Percentiles rank a stretch among this genome's conserved stretches.
These are phyloP conservation scores for Capronia americana DNA, from an alignment of 2,329 filamentous ascomycete species.

Conservation along the genomic window DNA sequence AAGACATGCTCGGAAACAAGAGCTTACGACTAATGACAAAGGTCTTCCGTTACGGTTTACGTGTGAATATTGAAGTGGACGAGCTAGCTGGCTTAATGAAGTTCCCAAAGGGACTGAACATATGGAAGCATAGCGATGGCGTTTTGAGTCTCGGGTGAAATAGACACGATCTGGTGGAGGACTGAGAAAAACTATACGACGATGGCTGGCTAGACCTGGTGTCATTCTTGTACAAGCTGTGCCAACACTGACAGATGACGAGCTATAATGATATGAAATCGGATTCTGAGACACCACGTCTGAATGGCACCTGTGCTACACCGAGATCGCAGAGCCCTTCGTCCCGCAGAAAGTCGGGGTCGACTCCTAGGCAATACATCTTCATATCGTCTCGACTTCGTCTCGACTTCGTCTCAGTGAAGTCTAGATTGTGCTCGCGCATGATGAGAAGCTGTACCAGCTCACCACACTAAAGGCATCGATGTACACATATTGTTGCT, in stretches of 20 bases:
- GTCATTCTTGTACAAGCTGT: conserved; percentile 12
- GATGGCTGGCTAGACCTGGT: conserved; percentile 1
- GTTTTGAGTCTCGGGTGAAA: conserved; percentile 12
- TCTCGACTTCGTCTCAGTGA: background rate
- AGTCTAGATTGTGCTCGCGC: too few relatives aligned
- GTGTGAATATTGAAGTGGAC: conserved; percentile 23
- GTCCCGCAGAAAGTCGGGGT: background rate
- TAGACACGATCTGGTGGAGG: background rate
- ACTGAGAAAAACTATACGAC: conserved; percentile 1
- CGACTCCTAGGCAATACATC: too few relatives aligned
- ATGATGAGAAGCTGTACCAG: too few relatives aligned
- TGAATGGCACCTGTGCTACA: background rate
- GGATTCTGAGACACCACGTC: background rate
- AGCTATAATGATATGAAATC: background rate
- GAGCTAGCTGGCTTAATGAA: conserved; percentile 12
- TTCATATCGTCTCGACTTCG: background rate
- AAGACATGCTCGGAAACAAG: conserved; percentile 1
- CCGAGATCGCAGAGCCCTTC: background rate
- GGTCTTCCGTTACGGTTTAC: conserved; percentile 4
- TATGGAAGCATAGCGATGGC: conserved; percentile 31
- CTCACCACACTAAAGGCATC: too few relatives aligned
- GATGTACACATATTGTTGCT: too few relatives aligned
- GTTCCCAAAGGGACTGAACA: conserved; percentile 9
- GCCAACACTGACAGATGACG: background rate
- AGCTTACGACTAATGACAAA: conserved; percentile 8